Evolutionary conservation across 306 rosid species (phyloP), one percentile per base, ranked within the genome.

Genomic region (Vigna trinervia): DNA sequence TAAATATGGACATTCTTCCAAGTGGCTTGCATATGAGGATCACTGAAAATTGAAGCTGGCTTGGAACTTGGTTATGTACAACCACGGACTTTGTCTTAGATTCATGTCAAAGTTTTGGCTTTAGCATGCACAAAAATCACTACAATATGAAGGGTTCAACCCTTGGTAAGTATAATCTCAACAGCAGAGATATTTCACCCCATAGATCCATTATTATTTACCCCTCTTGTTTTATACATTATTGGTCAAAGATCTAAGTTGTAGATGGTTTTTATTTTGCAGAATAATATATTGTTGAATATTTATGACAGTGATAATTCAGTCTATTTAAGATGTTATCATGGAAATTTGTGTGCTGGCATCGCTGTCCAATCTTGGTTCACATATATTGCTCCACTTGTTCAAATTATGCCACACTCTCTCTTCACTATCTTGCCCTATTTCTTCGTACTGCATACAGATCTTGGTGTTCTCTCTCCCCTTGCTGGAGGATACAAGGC

Each of bases 331-430:
- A 43, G 67, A 83, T 77, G 67, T 77, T 89, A 78, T 62, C 70
- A 78, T 87, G 81, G 86, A 90, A 61, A 84, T 70, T 68, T 81
- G 89, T 78, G 88, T 83, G 80, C 85, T 36, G 66, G 83, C 79
- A 75, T 88, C 81, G 83, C 80, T 84, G 77, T 86, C 85, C 80
- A 83, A 75, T 74, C 79, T 74, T 74, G 80, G 58, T 73, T 83
- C 78, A 81, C 80, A 71, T 1, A 34, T 75, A 76, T 69, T 45
- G 53, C 61, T 41, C 67, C 34, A 57, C 45, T 65, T 34, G 47
- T 14, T 76, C 13, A 60, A 74, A 75, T 60, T 36, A 45, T 50
- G 66, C 26, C 52, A 58, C 17, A 50, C 82, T 15, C 12, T 51
- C 12, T 51, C 45, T 14, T 52, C 77, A 43, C 20, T 54, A 60